Evolutionary conservation across 257 asterid species (phyloP).

Genomic region (Nicotiana attenuata): DNA sequence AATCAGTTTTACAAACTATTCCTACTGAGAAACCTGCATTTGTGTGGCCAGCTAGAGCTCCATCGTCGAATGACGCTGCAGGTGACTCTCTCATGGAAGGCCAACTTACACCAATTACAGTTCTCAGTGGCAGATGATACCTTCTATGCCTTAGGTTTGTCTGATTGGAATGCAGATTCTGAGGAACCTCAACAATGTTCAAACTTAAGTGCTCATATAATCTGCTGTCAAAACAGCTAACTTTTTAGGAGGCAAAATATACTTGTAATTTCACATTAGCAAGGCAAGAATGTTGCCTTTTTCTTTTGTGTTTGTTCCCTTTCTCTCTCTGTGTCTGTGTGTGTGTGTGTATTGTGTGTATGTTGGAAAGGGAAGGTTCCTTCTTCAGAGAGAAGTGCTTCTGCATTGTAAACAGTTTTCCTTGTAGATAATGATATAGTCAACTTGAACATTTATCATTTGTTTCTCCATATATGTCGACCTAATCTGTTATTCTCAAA

Average conservation of each 20-base stretch:
- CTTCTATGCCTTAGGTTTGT: not conserved
- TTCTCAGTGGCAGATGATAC: conserved; percentile 3
- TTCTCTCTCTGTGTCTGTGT: not conserved
- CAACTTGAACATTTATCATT: not conserved
- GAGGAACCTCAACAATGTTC: not conserved
- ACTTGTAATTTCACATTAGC: not conserved
- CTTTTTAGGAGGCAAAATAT: not conserved
- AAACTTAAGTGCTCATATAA: not conserved
- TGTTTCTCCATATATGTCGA: not conserved
- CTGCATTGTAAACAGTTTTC: not conserved
- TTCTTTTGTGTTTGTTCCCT: not conserved
- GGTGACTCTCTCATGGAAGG: not conserved
- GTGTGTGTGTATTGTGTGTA: not conserved
- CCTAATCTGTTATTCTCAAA: no score
- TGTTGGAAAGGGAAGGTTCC: no score
- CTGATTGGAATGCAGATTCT: not conserved
- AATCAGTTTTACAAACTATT: conserved; percentile 5
- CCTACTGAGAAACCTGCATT: conserved; percentile 18
- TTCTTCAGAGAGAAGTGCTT: not conserved
- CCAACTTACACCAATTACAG: conserved; percentile 14
- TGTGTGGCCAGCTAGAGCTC: conserved; percentile 16
- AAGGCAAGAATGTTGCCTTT: not conserved
- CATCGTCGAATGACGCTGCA: not conserved
- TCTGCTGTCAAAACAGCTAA: not conserved
- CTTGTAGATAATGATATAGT: not conserved